phyloP scores from a whole-genome alignment of 164 flowering plant genomes.

The Berberis vulgaris region DNA sequence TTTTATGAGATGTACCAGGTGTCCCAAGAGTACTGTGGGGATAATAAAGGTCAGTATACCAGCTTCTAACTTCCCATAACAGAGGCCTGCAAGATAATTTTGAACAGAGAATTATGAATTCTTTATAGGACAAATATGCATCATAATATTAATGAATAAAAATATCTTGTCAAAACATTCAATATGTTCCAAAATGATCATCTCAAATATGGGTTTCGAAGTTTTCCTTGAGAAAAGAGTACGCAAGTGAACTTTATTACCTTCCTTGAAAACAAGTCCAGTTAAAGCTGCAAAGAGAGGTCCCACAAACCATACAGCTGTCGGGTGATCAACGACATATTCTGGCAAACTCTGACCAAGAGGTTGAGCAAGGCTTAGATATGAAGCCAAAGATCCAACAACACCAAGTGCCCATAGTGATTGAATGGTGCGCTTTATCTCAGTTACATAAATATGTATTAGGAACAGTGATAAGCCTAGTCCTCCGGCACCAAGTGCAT shows the following conservation, averaged over 20 bases:
- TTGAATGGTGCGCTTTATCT: conserved; percentile 89
- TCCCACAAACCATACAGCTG: conserved; percentile 85
- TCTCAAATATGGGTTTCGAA: background rate
- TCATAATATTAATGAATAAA: background rate
- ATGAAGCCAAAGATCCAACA: conserved; percentile 60
- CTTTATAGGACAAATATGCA: background rate
- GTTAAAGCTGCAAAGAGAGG: conserved; percentile 91
- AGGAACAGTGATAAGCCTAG: conserved; percentile 70
- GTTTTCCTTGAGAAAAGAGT: background rate
- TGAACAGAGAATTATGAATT: background rate
- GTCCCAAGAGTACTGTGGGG: conserved; percentile 81
- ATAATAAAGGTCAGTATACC: conserved; percentile 73
- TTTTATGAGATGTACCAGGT: conserved; percentile 48
- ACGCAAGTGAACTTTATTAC: conserved; percentile 20
- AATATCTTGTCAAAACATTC: too few relatives aligned
- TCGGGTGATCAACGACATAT: conserved; percentile 56
- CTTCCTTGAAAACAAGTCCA: conserved; percentile 97
- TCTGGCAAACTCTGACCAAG: conserved; percentile 53
- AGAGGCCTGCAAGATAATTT: conserved; percentile 55
- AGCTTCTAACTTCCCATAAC: conserved; percentile 97
- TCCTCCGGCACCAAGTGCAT: conserved; percentile 62
- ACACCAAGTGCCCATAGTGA: conserved; percentile 78
- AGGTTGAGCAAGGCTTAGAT: conserved; percentile 48
- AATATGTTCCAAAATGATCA: too few relatives aligned
- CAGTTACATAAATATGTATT: conserved; percentile 92